Conservation (phyloP, 2,329 filamentous ascomycete genomes). For the Sclerotiophoma versabilis region DNA sequence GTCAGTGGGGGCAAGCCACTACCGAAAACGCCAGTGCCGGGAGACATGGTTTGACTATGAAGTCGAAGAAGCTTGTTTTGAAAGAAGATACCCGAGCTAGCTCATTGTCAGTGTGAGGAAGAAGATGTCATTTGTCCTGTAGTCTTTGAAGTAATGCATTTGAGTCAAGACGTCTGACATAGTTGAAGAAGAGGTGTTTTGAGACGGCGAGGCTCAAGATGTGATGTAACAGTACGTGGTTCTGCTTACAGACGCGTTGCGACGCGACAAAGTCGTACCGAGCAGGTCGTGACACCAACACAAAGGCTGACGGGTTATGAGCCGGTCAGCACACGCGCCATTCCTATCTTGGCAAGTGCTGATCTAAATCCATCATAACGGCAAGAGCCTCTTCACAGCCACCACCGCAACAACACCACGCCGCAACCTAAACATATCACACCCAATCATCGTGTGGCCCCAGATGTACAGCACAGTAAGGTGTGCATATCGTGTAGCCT, state of each 20-base stretch:
- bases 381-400: slow-evolving; percentile 6
- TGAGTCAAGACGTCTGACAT: neutral
- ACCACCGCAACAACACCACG: neutral
- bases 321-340: no score
- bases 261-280: neutral
- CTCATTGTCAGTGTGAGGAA: neutral
- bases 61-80: neutral
- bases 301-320: neutral
- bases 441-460: neutral
- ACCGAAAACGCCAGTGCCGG: slow-evolving; percentile 7
- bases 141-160: no score
- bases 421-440: neutral
- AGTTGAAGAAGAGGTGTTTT: neutral
- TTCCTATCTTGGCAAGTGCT: neutral
- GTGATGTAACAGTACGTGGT: no score
- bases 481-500: neutral
- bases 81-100: neutral
- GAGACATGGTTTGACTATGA: slow-evolving; percentile 1
- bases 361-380: slow-evolving; percentile 6
- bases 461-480: neutral
- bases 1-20: slow-evolving; percentile 13
- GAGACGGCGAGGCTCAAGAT: no score
- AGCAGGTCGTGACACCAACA: no score
- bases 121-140: no score
- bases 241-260: neutral